Evolutionary conservation across 345 rosid genomes (phyloP).

Genomic region (Luvunga scandens): DNA sequence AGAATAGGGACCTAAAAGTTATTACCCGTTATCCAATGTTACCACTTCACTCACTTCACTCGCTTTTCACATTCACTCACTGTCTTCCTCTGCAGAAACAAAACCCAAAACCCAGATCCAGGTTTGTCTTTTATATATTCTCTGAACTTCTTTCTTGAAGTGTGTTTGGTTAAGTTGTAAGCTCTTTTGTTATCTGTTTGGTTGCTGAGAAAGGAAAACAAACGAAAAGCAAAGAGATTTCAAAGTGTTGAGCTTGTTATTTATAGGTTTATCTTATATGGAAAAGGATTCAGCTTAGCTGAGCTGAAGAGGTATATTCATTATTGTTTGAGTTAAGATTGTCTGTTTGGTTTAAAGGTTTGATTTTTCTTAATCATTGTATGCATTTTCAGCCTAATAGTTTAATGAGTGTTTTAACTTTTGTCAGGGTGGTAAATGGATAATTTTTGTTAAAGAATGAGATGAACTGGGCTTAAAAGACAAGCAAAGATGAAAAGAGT

Average conservation of each 20-base stretch:
- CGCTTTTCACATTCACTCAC: not conserved
- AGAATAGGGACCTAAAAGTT: not conserved
- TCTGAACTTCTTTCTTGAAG: not conserved
- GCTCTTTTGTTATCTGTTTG: conserved; percentile 15
- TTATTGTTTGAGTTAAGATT: not conserved
- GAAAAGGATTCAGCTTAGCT: not conserved
- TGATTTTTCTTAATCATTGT: not conserved
- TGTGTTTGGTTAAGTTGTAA: conserved; percentile 7
- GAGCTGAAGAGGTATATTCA: conserved; percentile 1
- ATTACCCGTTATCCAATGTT: no score
- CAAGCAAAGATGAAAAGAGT: not conserved
- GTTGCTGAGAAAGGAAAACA: conserved; percentile 14
- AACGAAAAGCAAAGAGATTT: conserved; percentile 4
- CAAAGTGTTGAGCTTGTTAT: conserved; percentile 7
- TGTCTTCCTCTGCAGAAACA: conserved; percentile 12
- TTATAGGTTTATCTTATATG: conserved; percentile 5
- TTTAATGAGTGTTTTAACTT: not conserved
- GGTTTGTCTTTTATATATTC: conserved; percentile 38
- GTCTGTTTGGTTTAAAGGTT: not conserved
- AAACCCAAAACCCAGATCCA: conserved; percentile 45
- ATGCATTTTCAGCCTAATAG: not conserved
- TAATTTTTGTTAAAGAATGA: not conserved
- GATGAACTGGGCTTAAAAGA: not conserved
- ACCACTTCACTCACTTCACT: not conserved
- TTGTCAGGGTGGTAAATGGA: not conserved